These are phyloP conservation scores for Vanderwaltozyma tropicalis DNA, from an alignment of 805 yeast species.

Conservation along the genomic window DNA sequence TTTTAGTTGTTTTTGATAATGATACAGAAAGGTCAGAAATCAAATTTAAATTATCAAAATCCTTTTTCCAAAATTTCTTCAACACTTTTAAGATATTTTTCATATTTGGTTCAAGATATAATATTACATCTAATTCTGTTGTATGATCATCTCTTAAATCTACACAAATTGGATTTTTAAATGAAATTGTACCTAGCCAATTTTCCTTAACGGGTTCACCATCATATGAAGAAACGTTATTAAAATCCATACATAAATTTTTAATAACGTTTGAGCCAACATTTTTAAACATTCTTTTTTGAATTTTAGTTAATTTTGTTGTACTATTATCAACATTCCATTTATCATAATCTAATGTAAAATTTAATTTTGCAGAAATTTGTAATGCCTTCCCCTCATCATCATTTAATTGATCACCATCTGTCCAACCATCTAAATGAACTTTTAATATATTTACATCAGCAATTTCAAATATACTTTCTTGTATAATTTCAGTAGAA, in stretches of 20 bases:
- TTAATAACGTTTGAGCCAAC: slow-evolving; percentile 14
- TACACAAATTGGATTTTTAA: slow-evolving; percentile 18
- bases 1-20: slow-evolving; percentile 8
- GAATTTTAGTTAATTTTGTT: slow-evolving; percentile 3
- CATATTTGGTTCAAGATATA: slow-evolving; percentile 20
- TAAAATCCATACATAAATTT: slow-evolving; percentile 16
- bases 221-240: slow-evolving; percentile 21
- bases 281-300: slow-evolving; percentile 7
- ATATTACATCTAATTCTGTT: slow-evolving; percentile 14
- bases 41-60: slow-evolving; percentile 17
- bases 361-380: slow-evolving; percentile 7
- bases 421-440: slow-evolving; percentile 24
- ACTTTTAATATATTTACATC: slow-evolving; percentile 13
- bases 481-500: slow-evolving; percentile 11
- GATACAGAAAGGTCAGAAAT: slow-evolving; percentile 18
- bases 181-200: slow-evolving; percentile 10
- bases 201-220: slow-evolving; percentile 6
- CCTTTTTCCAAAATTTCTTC: slow-evolving; percentile 21
- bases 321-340: slow-evolving; percentile 6
- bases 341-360: slow-evolving; percentile 14
- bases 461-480: slow-evolving; percentile 12
- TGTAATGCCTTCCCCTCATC: slow-evolving; percentile 17
- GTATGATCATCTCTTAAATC: slow-evolving; percentile 13
- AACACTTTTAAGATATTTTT: slow-evolving; percentile 16
- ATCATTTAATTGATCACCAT: slow-evolving; percentile 7